Percentiles rank a stretch among this genome's conserved stretches.
Evolutionary conservation across 176 grass and related monocot genomes (phyloP).

Genomic region (Zea luxurians): DNA sequence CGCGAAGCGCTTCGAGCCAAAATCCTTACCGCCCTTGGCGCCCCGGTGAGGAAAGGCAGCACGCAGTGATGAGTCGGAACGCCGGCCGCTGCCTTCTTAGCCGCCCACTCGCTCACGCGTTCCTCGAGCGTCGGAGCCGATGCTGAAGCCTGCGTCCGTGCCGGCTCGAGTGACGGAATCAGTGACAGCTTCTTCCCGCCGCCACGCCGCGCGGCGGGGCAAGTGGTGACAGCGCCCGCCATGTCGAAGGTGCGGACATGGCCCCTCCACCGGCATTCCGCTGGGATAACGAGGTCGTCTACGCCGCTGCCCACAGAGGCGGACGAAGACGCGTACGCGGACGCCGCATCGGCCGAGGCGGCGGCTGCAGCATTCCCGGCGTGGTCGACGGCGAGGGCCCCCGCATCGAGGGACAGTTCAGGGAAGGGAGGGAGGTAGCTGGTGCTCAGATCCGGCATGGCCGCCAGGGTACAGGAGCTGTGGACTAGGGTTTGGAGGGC

Average conservation of each 20-base stretch:
- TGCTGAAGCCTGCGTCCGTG: neutral
- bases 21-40: conserved; percentile 53
- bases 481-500: conserved; percentile 45
- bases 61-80: conserved; percentile 37
- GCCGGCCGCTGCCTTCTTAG: conserved; percentile 56
- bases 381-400: neutral
- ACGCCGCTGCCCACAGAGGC: neutral
- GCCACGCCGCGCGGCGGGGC: neutral
- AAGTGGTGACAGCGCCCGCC: neutral
- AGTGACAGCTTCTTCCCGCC: conserved; percentile 18
- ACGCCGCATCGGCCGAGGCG: neutral
- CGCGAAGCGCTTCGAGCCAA: neutral
- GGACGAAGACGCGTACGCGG: neutral
- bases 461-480: neutral
- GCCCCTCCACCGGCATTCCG: conserved; percentile 36
- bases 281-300: neutral
- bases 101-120: conserved; percentile 49
- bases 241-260: conserved; percentile 32
- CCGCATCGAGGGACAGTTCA: neutral
- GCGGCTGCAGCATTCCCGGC: conserved; percentile 9
- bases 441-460: conserved; percentile 60
- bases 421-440: conserved; percentile 33
- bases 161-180: neutral
- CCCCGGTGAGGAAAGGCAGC: conserved; percentile 63
- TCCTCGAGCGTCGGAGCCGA: conserved; percentile 36